A percentile compares a stretch with the other conserved stretches of the same genome.
These are phyloP conservation scores for Aspergillus taichungensis DNA, from an alignment of 495 filamentous ascomycete genomes.

Conservation along the genomic window DNA sequence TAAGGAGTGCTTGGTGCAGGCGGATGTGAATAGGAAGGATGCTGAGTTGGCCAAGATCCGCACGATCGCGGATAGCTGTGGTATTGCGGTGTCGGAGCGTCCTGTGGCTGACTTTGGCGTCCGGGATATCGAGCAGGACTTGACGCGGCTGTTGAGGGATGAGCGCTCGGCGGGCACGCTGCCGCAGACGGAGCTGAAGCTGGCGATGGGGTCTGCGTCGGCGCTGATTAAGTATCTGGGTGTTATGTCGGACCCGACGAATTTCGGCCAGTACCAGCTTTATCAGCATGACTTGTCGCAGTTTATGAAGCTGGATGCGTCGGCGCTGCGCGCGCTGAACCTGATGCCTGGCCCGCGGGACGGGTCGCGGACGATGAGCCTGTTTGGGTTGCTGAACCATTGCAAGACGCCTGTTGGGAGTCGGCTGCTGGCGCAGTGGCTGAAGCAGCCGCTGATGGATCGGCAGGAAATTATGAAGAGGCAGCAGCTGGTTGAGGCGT, in stretches of 20 bases:
- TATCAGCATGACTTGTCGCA: constrained; percentile 97
- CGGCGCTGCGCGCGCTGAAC: constrained; percentile 87
- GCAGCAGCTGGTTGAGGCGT: constrained; percentile 91
- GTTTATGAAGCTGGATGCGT: constrained; percentile 97
- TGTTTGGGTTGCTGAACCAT: constrained; percentile 91
- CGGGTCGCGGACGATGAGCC: constrained; percentile 93
- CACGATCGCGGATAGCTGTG: constrained; percentile 83
- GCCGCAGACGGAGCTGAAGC: constrained; percentile 87
- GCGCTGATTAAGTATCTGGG: constrained; percentile 94
- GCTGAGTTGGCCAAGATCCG: constrained; percentile 80
- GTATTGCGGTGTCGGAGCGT: constrained; percentile 77
- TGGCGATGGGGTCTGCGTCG: constrained; percentile 93
- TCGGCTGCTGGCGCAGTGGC: constrained; percentile 85
- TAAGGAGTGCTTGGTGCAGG: constrained; percentile 79
- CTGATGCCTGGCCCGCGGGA: constrained; percentile 94
- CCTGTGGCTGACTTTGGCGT: constrained; percentile 69
- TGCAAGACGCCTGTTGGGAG: constrained; percentile 96
- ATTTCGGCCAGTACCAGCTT: constrained; percentile 93
- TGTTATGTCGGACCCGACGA: constrained; percentile 79
- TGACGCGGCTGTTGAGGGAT: constrained; percentile 77
- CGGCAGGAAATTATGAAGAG: constrained; percentile 80
- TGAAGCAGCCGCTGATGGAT: constrained; percentile 97
- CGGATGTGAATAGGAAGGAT: constrained; percentile 73
- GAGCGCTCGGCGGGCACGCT: constrained; percentile 68
- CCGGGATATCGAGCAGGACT: constrained; percentile 93